Conservation (phyloP, 306 rosid species). For the Gleditsia sinensis region DNA sequence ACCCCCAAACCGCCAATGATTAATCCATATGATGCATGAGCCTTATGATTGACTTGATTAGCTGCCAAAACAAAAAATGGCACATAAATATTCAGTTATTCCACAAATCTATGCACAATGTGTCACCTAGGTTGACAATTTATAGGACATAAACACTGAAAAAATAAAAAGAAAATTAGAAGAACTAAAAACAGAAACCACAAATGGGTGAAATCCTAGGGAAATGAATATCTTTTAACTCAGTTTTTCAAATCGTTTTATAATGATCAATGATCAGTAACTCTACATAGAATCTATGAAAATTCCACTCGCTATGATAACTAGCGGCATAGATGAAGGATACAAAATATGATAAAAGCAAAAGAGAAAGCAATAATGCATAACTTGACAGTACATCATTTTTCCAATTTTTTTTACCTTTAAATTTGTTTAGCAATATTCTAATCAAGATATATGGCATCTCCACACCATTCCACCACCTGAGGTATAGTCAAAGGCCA, state of each 20-base stretch:
- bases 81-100: neutral
- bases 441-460: neutral
- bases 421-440: neutral
- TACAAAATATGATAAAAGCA: neutral
- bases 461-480: neutral
- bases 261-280: neutral
- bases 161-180: neutral
- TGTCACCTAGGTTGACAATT: neutral
- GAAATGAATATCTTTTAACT: neutral
- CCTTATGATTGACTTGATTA: slow-evolving; percentile 55
- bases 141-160: neutral
- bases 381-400: neutral
- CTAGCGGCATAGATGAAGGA: neutral
- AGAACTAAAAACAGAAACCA: neutral
- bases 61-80: slow-evolving; percentile 45
- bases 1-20: slow-evolving; percentile 85
- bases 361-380: neutral
- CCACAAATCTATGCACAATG: slow-evolving; percentile 15
- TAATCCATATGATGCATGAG: slow-evolving; percentile 78
- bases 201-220: neutral
- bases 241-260: neutral
- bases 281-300: neutral
- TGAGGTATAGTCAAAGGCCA: neutral
- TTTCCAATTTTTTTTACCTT: neutral
- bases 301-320: neutral